Conservation (phyloP, 1,139 yeast genomes). For the Candida anutae region DNA sequence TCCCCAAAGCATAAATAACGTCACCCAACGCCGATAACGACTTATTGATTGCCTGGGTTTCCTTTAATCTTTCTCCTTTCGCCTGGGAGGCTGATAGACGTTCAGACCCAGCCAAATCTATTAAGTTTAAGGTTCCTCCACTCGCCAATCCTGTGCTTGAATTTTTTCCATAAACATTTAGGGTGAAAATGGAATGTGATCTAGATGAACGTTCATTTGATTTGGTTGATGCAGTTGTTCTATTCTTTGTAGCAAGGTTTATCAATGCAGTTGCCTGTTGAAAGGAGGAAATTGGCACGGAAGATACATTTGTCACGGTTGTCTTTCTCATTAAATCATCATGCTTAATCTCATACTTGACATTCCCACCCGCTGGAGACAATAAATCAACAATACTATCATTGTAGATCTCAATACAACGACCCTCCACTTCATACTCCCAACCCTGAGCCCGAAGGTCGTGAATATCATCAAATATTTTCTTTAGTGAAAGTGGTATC, state of each 20-base stretch:
- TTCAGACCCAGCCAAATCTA: constrained; percentile 89
- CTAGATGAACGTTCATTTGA: constrained; percentile 73
- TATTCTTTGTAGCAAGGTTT: constrained; percentile 46
- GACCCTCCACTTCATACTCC: constrained; percentile 61
- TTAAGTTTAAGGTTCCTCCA: constrained; percentile 61
- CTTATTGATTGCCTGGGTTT: constrained; percentile 85
- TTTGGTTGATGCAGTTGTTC: constrained; percentile 78
- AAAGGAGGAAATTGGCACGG: constrained; percentile 39
- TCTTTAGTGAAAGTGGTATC: constrained; percentile 69
- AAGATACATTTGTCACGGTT: constrained; percentile 50
- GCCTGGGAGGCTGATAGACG: constrained; percentile 71
- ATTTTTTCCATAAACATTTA: constrained; percentile 54
- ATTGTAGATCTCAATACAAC: constrained; percentile 84
- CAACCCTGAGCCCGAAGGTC: constrained; percentile 51
- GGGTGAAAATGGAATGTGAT: constrained; percentile 64
- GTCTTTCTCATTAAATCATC: constrained; percentile 47
- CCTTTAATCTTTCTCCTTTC: constrained; percentile 72
- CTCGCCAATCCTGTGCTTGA: constrained; percentile 39
- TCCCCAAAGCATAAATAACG: constrained; percentile 71
- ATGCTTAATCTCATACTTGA: constrained; percentile 67
- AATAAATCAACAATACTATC: constrained; percentile 71
- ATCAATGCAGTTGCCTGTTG: constrained; percentile 47
- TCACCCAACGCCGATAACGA: constrained; percentile 87
- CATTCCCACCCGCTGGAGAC: constrained; percentile 14
- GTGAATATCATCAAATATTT: constrained; percentile 58